phyloP scores from a whole-genome alignment of 345 rosid species.

The Moricandia moricandioides region DNA sequence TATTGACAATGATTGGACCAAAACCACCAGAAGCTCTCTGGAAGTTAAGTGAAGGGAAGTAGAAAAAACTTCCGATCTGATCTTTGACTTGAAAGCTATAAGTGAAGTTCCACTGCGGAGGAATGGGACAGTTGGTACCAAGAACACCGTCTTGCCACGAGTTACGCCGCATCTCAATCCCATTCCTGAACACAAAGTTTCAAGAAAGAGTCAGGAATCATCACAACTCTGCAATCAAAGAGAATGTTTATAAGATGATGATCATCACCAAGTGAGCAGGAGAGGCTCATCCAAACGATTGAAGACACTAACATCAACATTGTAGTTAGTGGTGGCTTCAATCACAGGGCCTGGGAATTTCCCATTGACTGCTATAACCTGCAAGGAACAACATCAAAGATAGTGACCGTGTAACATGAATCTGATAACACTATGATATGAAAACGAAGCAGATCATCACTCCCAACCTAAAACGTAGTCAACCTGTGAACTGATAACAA shows the following conservation, averaged over 20 bases:
- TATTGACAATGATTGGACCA: conserved; percentile 74
- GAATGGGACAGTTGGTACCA: conserved; percentile 88
- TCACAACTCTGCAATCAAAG: neutral
- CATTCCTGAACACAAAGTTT: conserved; percentile 51
- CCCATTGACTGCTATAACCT: conserved; percentile 86
- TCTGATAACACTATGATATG: too few species aligned
- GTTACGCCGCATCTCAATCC: conserved; percentile 79
- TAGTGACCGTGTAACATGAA: too few species aligned
- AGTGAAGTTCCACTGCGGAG: conserved; percentile 56
- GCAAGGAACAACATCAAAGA: conserved; percentile 19
- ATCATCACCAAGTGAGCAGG: conserved; percentile 69
- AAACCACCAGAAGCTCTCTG: conserved; percentile 96
- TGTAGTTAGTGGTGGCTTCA: conserved; percentile 72
- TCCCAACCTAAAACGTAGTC: neutral
- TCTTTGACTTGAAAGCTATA: conserved; percentile 88
- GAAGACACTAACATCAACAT: conserved; percentile 55
- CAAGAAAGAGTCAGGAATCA: neutral
- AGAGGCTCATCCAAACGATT: conserved; percentile 75
- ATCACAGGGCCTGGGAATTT: conserved; percentile 73
- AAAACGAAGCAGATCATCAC: neutral
- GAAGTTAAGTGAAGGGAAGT: conserved; percentile 72
- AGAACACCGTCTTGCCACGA: conserved; percentile 96
- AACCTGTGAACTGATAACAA: neutral
- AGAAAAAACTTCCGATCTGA: conserved; percentile 92
- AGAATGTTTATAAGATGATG: neutral